A percentile compares a stretch with the other conserved stretches of the same genome.
Conservation (phyloP, 371 early-diverging fungal species). For the Actinomortierella wolfii region DNA sequence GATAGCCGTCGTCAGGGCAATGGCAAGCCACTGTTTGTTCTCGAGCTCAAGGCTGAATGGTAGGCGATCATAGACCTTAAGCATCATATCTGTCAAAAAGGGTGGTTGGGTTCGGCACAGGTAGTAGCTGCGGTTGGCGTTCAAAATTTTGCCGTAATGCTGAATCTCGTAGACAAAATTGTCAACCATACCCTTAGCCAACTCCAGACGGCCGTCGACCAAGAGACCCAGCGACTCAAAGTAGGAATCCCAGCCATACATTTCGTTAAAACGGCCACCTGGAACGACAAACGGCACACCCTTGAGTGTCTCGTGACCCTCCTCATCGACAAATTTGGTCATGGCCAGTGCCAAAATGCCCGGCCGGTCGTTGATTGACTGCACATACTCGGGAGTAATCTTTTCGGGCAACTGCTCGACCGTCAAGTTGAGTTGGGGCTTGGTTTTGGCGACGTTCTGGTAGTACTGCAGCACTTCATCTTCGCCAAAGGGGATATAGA, state of each 20-base stretch:
- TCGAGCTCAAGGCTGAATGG: constrained; percentile 52
- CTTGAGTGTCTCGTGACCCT: constrained; percentile 56
- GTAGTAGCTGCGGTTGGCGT: constrained; percentile 97
- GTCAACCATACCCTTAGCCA: constrained; percentile 94
- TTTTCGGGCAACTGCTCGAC: constrained; percentile 84
- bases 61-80: constrained; percentile 75
- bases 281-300: constrained; percentile 97
- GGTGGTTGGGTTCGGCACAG: constrained; percentile 97
- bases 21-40: constrained; percentile 81
- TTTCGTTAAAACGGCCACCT: constrained; percentile 98
- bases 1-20: constrained; percentile 76
- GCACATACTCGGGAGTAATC: constrained; percentile 91
- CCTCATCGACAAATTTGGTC: constrained; percentile 58
- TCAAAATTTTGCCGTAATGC: constrained; percentile 97
- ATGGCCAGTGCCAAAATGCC: constrained; percentile 91
- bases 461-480: constrained; percentile 81
- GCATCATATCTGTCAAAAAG: constrained; percentile 95
- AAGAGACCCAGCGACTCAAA: constrained; percentile 92
- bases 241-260: constrained; percentile 98
- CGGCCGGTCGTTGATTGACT: constrained; percentile 85
- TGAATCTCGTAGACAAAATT: constrained; percentile 95
- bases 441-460: constrained; percentile 60
- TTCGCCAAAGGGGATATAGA: constrained; percentile 91
- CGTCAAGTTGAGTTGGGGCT: constrained; percentile 77
- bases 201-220: constrained; percentile 79